phyloP scores from a whole-genome alignment of 2,329 filamentous ascomycete species.

The Botrytis porri region DNA sequence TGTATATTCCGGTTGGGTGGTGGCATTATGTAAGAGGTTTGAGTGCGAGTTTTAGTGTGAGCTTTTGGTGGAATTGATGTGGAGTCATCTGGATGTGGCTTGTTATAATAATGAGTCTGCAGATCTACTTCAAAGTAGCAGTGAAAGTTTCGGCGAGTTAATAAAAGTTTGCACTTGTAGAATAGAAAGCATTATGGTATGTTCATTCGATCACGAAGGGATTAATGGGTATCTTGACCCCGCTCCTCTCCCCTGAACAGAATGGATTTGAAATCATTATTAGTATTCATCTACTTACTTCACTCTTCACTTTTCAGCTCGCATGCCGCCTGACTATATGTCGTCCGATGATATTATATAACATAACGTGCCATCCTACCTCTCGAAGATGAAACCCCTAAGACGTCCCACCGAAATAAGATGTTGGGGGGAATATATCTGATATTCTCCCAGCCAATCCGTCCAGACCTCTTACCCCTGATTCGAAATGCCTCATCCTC shows the following conservation, averaged over 20 bases:
- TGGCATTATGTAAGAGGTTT: conserved; percentile 95
- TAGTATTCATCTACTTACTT: not conserved
- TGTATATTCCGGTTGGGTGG: conserved; percentile 93
- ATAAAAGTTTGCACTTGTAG: accelerated
- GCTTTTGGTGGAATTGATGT: conserved; percentile 82
- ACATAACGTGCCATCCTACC: not conserved
- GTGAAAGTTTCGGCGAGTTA: not conserved
- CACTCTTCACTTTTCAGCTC: not conserved
- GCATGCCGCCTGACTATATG: not conserved
- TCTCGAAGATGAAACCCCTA: not conserved
- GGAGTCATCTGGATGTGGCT: not conserved
- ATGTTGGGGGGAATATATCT: not conserved
- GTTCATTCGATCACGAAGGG: not conserved
- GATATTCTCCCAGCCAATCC: not conserved
- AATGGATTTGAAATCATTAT: not conserved
- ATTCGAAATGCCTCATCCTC: not conserved
- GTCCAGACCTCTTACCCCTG: not conserved
- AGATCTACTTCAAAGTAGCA: not conserved
- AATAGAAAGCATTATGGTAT: not conserved
- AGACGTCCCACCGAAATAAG: not conserved
- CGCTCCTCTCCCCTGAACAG: not conserved
- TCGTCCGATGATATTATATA: not conserved
- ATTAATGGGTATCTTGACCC: not conserved
- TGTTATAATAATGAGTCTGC: not conserved
- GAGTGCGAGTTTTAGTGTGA: conserved; percentile 87